Evolutionary conservation across 2,329 filamentous ascomycete species (phyloP).

Genomic region (Ophiosphaerella herpotricha): DNA sequence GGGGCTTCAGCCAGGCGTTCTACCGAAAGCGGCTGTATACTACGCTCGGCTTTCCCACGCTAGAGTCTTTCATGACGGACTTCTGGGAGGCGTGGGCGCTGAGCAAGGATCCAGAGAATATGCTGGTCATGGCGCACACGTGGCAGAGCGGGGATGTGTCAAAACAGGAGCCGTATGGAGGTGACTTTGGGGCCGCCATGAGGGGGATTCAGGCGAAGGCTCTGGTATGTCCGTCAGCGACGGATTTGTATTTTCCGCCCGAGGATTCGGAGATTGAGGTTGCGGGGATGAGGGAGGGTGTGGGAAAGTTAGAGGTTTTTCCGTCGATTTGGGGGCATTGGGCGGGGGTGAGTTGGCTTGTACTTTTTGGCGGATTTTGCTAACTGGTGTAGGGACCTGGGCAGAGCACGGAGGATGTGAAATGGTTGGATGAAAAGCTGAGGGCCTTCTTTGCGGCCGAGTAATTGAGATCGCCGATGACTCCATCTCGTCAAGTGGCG

Average conservation of each 20-base stretch:
- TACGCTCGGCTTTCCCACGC: constrained; percentile 65
- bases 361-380: constrained; percentile 24
- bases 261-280: constrained; percentile 81
- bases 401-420: constrained; percentile 70
- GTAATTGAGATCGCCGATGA: too few species aligned
- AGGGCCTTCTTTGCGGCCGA: constrained; percentile 54
- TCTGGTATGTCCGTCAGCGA: constrained; percentile 71
- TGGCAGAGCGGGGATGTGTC: constrained; percentile 79
- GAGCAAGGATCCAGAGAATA: constrained; percentile 75
- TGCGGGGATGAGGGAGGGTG: constrained; percentile 61
- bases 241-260: constrained; percentile 81
- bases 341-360: constrained; percentile 50
- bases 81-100: constrained; percentile 80
- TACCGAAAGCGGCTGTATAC: constrained; percentile 73
- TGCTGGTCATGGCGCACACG: constrained; percentile 75
- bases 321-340: constrained; percentile 69
- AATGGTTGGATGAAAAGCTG: constrained; percentile 71
- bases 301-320: constrained; percentile 60
- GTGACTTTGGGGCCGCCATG: constrained; percentile 66
- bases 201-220: constrained; percentile 72
- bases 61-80: constrained; percentile 74
- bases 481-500: too few species aligned
- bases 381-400: constrained; percentile 61
- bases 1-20: constrained; percentile 79
- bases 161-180: constrained; percentile 69